Evolutionary conservation across 176 grass and related monocot species (phyloP).

Genomic region (Avena atlantica): DNA sequence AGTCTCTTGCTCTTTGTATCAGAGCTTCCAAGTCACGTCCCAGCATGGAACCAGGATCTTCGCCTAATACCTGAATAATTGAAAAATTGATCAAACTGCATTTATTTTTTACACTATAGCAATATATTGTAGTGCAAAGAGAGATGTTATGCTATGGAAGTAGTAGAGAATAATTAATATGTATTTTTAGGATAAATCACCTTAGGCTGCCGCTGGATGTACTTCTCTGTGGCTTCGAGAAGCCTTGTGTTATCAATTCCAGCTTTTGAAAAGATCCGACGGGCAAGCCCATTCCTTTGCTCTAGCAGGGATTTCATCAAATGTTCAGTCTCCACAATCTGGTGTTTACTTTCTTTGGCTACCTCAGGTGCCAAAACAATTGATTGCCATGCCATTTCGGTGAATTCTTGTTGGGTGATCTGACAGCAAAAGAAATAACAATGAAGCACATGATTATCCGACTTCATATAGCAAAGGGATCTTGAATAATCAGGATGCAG

Average conservation of each 20-base stretch:
- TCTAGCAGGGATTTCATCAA: conserved; percentile 94
- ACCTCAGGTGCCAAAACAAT: conserved; percentile 88
- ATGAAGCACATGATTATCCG: not conserved
- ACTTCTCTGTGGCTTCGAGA: conserved; percentile 87
- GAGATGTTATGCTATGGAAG: not conserved
- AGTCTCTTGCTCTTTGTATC: conserved; percentile 85
- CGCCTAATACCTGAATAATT: conserved; percentile 76
- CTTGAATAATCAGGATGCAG: not conserved
- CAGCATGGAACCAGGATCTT: conserved; percentile 90
- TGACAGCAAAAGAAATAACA: conserved; percentile 25
- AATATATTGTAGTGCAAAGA: not conserved
- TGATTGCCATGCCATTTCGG: conserved; percentile 96
- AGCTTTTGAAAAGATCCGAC: conserved; percentile 92
- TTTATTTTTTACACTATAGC: not conserved
- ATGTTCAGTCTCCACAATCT: conserved; percentile 98
- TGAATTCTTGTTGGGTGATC: conserved; percentile 99
- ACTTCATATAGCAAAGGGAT: not conserved
- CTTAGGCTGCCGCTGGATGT: conserved; percentile 97
- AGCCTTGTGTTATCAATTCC: conserved; percentile 95
- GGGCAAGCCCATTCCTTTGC: conserved; percentile 95
- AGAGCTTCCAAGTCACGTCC: conserved; percentile 92
- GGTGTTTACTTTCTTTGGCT: conserved; percentile 94
- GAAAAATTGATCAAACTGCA: not conserved
- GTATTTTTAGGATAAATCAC: conserved; percentile 41
- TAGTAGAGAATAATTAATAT: not conserved